phyloP scores from a whole-genome alignment of 306 rosid species.

The Casuarina equisetifolia region DNA sequence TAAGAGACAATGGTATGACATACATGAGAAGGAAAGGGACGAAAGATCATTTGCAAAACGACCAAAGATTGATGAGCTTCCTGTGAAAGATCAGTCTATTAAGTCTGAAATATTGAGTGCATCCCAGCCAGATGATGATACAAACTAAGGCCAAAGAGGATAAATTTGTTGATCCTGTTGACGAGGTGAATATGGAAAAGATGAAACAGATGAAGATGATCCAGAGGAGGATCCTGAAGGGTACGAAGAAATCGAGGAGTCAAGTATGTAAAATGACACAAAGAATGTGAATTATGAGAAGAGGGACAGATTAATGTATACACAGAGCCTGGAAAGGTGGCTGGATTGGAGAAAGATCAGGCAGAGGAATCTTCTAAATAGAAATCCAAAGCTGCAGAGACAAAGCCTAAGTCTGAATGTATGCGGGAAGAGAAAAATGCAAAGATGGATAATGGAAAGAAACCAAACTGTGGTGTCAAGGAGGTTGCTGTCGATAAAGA shows the following conservation, averaged over 20 bases:
- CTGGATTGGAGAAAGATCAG: constrained; percentile 37
- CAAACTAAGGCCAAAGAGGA: constrained; percentile 38
- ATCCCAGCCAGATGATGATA: constrained; percentile 44
- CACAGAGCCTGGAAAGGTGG: constrained; percentile 42
- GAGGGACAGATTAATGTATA: constrained; percentile 34
- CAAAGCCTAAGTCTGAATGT: constrained; percentile 38
- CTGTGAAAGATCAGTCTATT: constrained; percentile 40
- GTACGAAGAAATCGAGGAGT: constrained; percentile 67
- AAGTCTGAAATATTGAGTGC: constrained; percentile 39
- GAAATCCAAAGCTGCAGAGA: constrained; percentile 43
- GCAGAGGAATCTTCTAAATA: constrained; percentile 40
- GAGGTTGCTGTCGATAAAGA: constrained; percentile 72
- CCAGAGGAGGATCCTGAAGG: constrained; percentile 87
- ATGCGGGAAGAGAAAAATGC: constrained; percentile 43
- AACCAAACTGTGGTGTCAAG: constrained; percentile 47
- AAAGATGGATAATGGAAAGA: constrained; percentile 46
- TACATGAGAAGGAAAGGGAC: constrained; percentile 40
- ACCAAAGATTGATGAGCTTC: constrained; percentile 47
- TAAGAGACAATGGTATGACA: constrained; percentile 82
- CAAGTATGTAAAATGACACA: constrained; percentile 45
- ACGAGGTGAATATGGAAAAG: constrained; percentile 64
- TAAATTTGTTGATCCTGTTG: constrained; percentile 35
- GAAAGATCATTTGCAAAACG: constrained; percentile 55
- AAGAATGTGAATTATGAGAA: constrained; percentile 36
- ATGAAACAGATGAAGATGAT: constrained; percentile 48